phyloP scores from a whole-genome alignment of 768 basidiomycete genomes.

The Termitomyces sp. region DNA sequence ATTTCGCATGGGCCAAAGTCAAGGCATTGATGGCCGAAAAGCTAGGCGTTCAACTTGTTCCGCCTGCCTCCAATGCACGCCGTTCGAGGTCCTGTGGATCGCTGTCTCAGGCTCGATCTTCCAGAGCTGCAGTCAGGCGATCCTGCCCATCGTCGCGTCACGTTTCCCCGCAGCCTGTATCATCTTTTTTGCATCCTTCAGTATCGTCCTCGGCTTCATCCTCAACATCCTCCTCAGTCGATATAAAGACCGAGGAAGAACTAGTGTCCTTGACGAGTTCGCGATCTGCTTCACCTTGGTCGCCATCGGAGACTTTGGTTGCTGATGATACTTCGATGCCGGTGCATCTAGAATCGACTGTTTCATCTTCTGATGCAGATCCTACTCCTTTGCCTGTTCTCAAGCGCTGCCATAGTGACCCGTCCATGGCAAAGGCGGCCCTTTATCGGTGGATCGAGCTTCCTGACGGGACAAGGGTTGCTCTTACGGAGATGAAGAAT shows the following conservation, averaged over 20 bases:
- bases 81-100: constrained; percentile 2
- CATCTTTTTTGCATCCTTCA: not conserved
- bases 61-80: not conserved
- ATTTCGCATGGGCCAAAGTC: constrained; percentile 26
- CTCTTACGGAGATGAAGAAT: not conserved
- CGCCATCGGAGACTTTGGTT: not conserved
- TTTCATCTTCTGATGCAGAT: not conserved
- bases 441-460: not conserved
- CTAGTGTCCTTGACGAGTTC: not conserved
- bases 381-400: not conserved
- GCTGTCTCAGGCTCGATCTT: not conserved
- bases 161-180: not conserved
- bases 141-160: not conserved
- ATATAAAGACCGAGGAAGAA: constrained; percentile 1
- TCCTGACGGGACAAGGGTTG: not conserved
- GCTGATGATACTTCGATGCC: not conserved
- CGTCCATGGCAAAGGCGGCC: not conserved
- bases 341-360: not conserved
- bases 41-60: not conserved
- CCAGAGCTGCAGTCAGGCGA: not conserved
- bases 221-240: not conserved
- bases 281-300: not conserved
- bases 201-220: not conserved
- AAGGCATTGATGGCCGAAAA: constrained; percentile 20
- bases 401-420: not conserved